Evolutionary conservation across 805 yeast species (phyloP), one percentile per base, ranked within the genome.

Genomic region (Myxozyma mucilagina): DNA sequence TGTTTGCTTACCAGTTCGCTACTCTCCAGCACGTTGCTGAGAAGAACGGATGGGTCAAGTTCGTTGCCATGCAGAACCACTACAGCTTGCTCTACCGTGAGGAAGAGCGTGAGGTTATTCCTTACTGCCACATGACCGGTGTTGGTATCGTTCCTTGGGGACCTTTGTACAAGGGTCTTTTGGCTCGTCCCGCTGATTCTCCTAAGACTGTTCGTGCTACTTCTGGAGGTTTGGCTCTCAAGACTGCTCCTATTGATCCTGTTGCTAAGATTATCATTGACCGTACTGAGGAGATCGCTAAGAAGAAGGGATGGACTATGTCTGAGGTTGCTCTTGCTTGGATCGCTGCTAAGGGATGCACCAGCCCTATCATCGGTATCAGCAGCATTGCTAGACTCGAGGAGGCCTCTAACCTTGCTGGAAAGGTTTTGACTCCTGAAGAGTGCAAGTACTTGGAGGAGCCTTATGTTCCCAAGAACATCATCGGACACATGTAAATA

Each of bases 71-170:
- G 82, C 89, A 86, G 72, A 80, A 80, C 65, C 79, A 74, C 70
- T 82, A 84, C 71, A 84, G 83, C 68, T 73, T 85, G 65, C 54
- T 84, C 3, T 75, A 82, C 65, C 75, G 89, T 18, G 87, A 85
- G 67, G 88, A 85, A 57, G 89, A 86, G 70, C 72, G 84, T 20
- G 89, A 86, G 68, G 75, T 84, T 79, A 80, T 78, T 61, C 82
- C 81, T 16, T 85, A 75, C 71, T 82, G 87, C 64, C 73, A 80
- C 32, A 76, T 74, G 56, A 79, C 81, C 35, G 80, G 80, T 13
- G 81, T 85, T 45, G 87, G 85, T 2, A 59, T 84, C 29, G 77
- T 83, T 55, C 89, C 88, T 11, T 85, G 84, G 83, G 79, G 84
- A 6, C 87, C 87, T 36, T 71, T 77, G 57, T 84, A 84, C 3